These are phyloP conservation scores for Aureobasidium pullulans DNA, from an alignment of 2,329 filamentous ascomycete species.

Conservation along the genomic window DNA sequence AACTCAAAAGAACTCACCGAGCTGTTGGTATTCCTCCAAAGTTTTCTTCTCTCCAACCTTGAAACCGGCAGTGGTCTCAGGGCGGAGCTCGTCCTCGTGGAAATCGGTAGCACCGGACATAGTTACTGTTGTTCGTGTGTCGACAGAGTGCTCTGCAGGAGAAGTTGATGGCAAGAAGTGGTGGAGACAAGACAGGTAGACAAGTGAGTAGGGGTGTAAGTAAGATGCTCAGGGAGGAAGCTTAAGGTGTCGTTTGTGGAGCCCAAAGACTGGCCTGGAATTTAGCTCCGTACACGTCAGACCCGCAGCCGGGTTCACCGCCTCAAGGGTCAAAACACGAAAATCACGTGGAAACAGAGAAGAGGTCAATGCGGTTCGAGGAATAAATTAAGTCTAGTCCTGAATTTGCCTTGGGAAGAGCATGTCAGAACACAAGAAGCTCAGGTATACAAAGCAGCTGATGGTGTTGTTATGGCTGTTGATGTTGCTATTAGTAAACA, in stretches of 20 bases:
- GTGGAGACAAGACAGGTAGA: neutral
- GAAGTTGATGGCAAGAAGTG: neutral
- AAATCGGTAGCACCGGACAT: constrained; percentile 27
- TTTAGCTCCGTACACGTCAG: constrained; percentile 7
- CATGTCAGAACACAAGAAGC: neutral
- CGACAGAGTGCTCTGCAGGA: neutral
- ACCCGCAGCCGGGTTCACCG: neutral
- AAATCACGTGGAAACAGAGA: neutral
- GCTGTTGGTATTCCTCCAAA: constrained; percentile 84
- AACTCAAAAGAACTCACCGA: constrained; percentile 43
- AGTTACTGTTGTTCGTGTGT: constrained; percentile 15
- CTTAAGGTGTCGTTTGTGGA: constrained; percentile 10
- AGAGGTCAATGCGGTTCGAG: constrained; percentile 8
- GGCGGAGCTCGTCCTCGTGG: constrained; percentile 69
- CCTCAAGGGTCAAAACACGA: constrained; percentile 5
- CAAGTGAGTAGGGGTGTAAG: neutral
- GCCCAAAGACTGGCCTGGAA: constrained; percentile 9
- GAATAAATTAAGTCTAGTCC: constrained; percentile 8
- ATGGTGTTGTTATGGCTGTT: too few species aligned
- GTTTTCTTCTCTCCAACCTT: constrained; percentile 99
- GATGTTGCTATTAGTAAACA: too few species aligned
- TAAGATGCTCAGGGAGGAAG: constrained; percentile 4
- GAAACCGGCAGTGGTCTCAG: constrained; percentile 89
- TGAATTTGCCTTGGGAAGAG: neutral
- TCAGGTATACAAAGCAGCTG: neutral